Evolutionary conservation across 2,329 filamentous ascomycete species (phyloP), one percentile per base, ranked within the genome.

Genomic region (Colletotrichum sp.): DNA sequence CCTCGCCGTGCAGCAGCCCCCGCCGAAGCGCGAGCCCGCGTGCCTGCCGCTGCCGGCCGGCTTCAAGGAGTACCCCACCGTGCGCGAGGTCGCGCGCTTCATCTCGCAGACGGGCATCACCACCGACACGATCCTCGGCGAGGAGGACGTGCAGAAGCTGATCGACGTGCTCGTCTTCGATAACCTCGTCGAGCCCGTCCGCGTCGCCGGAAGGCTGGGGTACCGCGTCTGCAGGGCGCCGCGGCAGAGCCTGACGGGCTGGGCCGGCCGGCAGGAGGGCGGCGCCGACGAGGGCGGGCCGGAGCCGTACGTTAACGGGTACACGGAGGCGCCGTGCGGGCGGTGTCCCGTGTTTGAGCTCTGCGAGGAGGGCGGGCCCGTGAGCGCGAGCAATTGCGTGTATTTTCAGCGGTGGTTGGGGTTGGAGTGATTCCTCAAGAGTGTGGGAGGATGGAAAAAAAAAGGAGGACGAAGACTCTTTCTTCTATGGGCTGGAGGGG

Each of bases 271-370:
- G 15, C 82, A 85, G 16, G 82, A 84, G 24, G 80, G 81, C 13
- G 82, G 82, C 7, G 77, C 80, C 27, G 81, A 82, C 69, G 70
- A 75, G 43, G 83, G 80, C 7, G 86, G 84, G 6, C 86, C 78
- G 70, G 86, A 86, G 65, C 83, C 86, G 18, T 84, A 84, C 66
- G 79, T 88, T 77, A 98, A 96, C 78, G 94, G 94, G 5, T 91
- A 96, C 77, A 97, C 94, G 3, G 95, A 98, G 82, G 93, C 93
- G 4, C 97, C 97, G 1, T 99, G 97, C 82, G 96, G 96, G 3
- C 89, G 92, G 69, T 99, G 97, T 83, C 97, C 97, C 0, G 96
- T 98, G 4, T 98, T 98, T 81, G 93, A 97, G 72, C 88, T 98
- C 3, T 99, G 97, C 81, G 93, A 95, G 77, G 95, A 98, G 74